phyloP scores from a whole-genome alignment of 495 filamentous ascomycete genomes.

The Aspergillus heteromorphus region DNA sequence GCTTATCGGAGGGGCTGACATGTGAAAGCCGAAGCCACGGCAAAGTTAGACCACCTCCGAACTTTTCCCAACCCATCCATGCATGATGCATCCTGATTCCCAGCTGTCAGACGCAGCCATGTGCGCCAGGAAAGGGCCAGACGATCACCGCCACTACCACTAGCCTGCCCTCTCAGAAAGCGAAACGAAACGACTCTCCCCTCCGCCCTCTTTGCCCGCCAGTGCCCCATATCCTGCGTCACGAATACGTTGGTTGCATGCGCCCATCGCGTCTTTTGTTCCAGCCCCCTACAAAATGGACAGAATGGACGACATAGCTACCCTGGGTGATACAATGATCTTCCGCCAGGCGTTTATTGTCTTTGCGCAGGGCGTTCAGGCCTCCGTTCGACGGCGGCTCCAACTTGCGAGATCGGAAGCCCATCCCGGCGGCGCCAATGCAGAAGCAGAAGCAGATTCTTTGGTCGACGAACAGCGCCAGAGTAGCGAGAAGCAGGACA shows the following conservation, averaged over 20 bases:
- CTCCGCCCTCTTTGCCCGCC: background rate
- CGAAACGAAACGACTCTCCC: background rate
- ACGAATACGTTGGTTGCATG: background rate
- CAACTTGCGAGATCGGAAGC: slow-evolving; percentile 5
- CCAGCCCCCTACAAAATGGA: background rate
- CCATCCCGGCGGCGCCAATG: background rate
- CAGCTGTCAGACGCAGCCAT: background rate
- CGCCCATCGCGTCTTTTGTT: background rate
- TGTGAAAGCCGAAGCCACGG: background rate
- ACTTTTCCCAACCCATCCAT: background rate
- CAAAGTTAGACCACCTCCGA: background rate
- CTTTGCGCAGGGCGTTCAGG: slow-evolving; percentile 25
- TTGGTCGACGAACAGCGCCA: no score
- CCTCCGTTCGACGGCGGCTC: slow-evolving; percentile 29
- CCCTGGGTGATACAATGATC: slow-evolving; percentile 7
- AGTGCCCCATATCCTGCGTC: background rate
- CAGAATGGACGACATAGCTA: slow-evolving; percentile 9
- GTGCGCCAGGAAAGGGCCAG: background rate
- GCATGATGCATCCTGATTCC: background rate
- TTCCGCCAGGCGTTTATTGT: slow-evolving; percentile 11
- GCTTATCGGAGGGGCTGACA: background rate
- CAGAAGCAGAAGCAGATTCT: no score
- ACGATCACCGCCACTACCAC: background rate
- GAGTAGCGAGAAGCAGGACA: no score
- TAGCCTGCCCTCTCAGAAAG: background rate